phyloP scores from a whole-genome alignment of 2,329 filamentous ascomycete species.

The Beauveria sp. region DNA sequence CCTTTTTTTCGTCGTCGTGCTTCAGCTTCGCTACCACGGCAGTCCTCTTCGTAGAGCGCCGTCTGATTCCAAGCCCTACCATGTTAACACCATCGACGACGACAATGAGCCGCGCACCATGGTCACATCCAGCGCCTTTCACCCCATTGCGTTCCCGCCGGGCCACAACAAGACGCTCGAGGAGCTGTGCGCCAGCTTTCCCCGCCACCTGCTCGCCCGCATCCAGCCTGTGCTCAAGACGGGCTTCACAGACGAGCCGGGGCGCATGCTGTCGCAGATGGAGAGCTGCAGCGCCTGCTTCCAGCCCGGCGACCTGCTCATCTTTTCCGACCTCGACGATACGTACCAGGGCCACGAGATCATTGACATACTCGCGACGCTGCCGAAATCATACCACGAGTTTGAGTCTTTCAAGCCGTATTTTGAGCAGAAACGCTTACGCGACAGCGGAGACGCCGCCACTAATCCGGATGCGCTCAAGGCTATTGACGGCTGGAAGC shows the following conservation, averaged over 20 bases:
- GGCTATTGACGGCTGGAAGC: conserved; percentile 38
- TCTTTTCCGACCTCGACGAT: conserved; percentile 45
- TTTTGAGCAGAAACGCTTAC: conserved; percentile 30
- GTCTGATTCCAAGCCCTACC: background rate
- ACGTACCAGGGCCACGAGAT: conserved; percentile 33
- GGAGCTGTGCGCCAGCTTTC: conserved; percentile 23
- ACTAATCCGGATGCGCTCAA: conserved; percentile 21
- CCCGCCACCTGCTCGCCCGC: conserved; percentile 17
- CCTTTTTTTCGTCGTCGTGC: background rate
- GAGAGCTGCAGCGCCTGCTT: conserved; percentile 39
- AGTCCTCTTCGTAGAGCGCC: background rate
- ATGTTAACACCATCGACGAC: background rate
- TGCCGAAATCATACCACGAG: conserved; percentile 33
- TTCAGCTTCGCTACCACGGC: background rate
- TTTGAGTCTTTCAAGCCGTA: conserved; percentile 30
- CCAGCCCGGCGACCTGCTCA: conserved; percentile 28
- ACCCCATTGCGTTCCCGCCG: conserved; percentile 18
- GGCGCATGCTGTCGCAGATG: conserved; percentile 32
- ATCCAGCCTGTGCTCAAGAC: conserved; percentile 38
- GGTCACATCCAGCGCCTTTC: background rate
- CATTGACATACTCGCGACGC: conserved; percentile 37
- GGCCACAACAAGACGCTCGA: conserved; percentile 14
- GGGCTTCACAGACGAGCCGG: conserved; percentile 1
- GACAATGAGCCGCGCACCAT: background rate
- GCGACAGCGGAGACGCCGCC: conserved; percentile 25